Conservation (phyloP, 208 protist genomes). For the Acanthamoeba sp. region DNA sequence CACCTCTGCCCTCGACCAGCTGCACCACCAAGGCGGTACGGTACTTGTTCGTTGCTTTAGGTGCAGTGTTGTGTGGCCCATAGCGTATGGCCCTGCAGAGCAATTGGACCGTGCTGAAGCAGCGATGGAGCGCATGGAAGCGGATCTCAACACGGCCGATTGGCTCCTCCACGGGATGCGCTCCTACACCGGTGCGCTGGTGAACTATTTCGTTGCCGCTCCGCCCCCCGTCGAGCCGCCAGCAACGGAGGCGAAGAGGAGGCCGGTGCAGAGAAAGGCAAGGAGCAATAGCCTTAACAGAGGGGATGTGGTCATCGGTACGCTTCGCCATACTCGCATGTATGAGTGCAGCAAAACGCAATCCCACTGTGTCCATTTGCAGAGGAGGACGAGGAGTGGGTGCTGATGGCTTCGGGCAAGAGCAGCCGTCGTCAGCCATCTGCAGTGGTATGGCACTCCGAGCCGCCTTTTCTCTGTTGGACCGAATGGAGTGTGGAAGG, state of each 20-base stretch:
- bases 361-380: neutral
- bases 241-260: neutral
- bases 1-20: conserved; percentile 2
- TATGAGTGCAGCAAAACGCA: too few relatives aligned
- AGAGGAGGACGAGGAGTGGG: conserved; percentile 44
- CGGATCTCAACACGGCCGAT: conserved; percentile 8
- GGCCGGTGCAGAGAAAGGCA: neutral
- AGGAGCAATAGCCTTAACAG: neutral
- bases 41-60: neutral
- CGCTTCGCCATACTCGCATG: neutral
- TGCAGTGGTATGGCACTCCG: neutral
- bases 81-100: neutral
- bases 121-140: conserved; percentile 6
- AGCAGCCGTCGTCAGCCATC: neutral
- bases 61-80: neutral
- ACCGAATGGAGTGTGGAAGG: too few relatives aligned
- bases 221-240: neutral
- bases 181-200: conserved; percentile 36
- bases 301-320: conserved; percentile 3
- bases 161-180: conserved; percentile 37
- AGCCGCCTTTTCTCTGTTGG: too few relatives aligned
- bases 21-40: conserved; percentile 58
- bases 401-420: conserved; percentile 1
- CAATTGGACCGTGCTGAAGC: conserved; percentile 8
- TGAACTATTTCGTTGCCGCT: conserved; percentile 19